Conservation (phyloP, 176 grass and related monocot genomes). For the Otatea glauca region DNA sequence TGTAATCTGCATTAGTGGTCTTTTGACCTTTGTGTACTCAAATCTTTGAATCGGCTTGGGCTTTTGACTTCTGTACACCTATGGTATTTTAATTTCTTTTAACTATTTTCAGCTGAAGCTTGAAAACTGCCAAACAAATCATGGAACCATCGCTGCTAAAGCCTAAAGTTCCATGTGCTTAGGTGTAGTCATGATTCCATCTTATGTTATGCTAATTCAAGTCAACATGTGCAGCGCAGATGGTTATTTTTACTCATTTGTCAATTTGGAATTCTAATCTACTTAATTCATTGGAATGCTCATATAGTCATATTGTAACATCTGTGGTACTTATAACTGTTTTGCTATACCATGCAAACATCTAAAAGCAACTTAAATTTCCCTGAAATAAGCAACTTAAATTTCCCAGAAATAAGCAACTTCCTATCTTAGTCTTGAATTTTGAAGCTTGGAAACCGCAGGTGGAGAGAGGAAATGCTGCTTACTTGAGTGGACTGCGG, state of each 20-base stretch:
- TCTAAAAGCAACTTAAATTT: conserved; percentile 31
- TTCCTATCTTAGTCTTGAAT: conserved; percentile 26
- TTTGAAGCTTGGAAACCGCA: conserved; percentile 44
- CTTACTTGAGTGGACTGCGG: conserved; percentile 92
- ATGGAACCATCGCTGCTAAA: not conserved
- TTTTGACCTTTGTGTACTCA: not conserved
- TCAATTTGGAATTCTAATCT: not conserved
- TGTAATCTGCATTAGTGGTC: not conserved
- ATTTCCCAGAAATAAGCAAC: conserved; percentile 34
- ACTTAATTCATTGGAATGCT: conserved; percentile 8
- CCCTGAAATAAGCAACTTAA: conserved; percentile 16
- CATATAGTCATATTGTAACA: not conserved
- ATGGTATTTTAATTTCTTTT: not conserved
- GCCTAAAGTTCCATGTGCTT: not conserved
- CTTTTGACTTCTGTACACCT: not conserved
- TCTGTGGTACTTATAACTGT: not conserved
- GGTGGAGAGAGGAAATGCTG: conserved; percentile 91
- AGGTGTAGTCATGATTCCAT: conserved; percentile 7
- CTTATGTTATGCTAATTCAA: not conserved
- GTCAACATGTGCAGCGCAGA: not conserved
- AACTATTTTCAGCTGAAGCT: not conserved
- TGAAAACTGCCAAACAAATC: not conserved
- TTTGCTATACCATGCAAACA: conserved; percentile 3
- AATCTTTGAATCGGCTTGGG: not conserved
- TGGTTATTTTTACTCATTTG: not conserved